Evolutionary conservation across 108 stramenopile genomes (phyloP).

Genomic region (Cyclotella kingstonii): DNA sequence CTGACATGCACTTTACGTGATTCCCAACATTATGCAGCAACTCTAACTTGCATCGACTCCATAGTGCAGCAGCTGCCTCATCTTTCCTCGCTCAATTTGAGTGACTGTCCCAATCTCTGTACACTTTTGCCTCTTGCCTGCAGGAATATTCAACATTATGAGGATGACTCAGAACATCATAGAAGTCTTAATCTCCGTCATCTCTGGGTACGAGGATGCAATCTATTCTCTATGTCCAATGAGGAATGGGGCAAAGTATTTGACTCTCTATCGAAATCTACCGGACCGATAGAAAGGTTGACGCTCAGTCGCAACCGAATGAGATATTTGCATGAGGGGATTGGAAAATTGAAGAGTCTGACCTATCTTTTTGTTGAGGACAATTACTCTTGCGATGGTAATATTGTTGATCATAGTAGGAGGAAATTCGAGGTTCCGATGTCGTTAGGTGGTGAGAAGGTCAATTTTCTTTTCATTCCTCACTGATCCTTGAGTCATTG

Average conservation of each 20-base stretch:
- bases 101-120: slow-evolving; percentile 37
- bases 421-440: slow-evolving; percentile 25
- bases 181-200: slow-evolving; percentile 23
- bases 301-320: slow-evolving; percentile 36
- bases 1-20: too few relatives aligned
- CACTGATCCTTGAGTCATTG: background rate
- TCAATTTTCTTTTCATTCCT: background rate
- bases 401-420: background rate
- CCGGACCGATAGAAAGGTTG: slow-evolving; percentile 39
- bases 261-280: slow-evolving; percentile 20
- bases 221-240: slow-evolving; percentile 19
- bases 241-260: slow-evolving; percentile 37
- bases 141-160: background rate
- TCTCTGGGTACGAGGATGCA: slow-evolving; percentile 45
- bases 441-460: slow-evolving; percentile 18
- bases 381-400: background rate
- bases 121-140: slow-evolving; percentile 32
- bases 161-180: background rate
- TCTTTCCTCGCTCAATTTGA: slow-evolving; percentile 33
- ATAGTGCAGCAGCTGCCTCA: slow-evolving; percentile 32
- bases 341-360: slow-evolving; percentile 32
- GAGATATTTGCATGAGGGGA: slow-evolving; percentile 24
- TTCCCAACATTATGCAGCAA: slow-evolving; percentile 22
- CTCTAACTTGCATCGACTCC: slow-evolving; percentile 35
- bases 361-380: slow-evolving; percentile 44